phyloP scores from a whole-genome alignment of 2,329 filamentous ascomycete species.

The Cladosporium sp. region DNA sequence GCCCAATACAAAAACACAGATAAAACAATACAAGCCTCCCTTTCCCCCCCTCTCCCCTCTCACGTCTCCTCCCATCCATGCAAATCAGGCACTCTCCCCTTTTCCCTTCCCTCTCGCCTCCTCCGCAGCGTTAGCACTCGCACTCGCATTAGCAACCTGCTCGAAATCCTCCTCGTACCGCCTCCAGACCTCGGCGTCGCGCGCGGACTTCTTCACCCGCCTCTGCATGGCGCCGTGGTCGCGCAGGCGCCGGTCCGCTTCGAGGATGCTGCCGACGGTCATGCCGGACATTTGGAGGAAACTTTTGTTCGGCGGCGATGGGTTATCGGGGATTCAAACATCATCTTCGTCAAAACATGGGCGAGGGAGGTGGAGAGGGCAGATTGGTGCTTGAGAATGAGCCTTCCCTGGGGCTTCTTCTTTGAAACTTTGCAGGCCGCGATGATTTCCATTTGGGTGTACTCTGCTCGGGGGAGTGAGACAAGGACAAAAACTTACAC shows the following conservation, averaged over 20 bases:
- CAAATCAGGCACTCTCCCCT: not conserved
- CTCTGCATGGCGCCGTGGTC: constrained; percentile 63
- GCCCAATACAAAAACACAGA: not conserved
- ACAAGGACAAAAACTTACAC: constrained; percentile 50
- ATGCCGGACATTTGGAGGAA: constrained; percentile 83
- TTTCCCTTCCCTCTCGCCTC: not conserved
- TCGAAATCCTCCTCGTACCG: constrained; percentile 58
- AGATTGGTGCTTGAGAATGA: too few relatives aligned
- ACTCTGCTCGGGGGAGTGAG: not conserved
- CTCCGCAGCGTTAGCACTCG: not conserved
- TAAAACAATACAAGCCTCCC: too few relatives aligned
- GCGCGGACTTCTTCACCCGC: constrained; percentile 58
- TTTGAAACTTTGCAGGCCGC: too few relatives aligned
- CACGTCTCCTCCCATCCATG: too few relatives aligned
- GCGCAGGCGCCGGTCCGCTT: constrained; percentile 66
- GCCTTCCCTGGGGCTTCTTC: too few relatives aligned
- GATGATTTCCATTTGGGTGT: too few relatives aligned
- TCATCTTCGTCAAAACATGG: too few relatives aligned
- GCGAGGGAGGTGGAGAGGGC: too few relatives aligned
- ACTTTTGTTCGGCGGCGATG: too few relatives aligned
- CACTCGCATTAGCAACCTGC: not conserved
- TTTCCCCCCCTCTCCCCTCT: too few relatives aligned
- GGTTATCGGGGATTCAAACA: too few relatives aligned
- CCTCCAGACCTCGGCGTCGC: constrained; percentile 66
- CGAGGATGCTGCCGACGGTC: constrained; percentile 73